These are phyloP conservation scores for Metschnikowia henanensis DNA, from an alignment of 805 yeast genomes.

Conservation along the genomic window DNA sequence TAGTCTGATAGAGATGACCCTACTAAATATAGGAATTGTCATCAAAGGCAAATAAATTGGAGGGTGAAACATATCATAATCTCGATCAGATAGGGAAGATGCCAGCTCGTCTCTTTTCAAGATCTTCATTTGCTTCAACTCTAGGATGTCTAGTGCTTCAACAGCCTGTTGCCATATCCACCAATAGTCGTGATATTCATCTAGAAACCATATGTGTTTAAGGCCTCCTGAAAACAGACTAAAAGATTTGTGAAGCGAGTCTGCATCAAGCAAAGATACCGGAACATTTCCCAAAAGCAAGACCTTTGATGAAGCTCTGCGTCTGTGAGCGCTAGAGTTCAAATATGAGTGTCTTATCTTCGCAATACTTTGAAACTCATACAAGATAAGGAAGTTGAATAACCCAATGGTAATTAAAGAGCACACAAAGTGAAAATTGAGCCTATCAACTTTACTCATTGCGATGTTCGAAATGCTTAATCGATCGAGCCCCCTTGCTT, in stretches of 20 bases:
- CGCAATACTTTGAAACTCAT: slow-evolving; percentile 55
- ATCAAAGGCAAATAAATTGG: slow-evolving; percentile 27
- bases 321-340: slow-evolving; percentile 25
- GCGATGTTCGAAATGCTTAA: slow-evolving; percentile 74
- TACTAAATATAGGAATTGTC: slow-evolving; percentile 22
- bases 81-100: not conserved
- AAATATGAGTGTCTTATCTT: slow-evolving; percentile 47
- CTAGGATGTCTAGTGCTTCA: slow-evolving; percentile 30
- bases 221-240: slow-evolving; percentile 54
- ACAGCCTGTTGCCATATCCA: slow-evolving; percentile 23
- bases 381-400: slow-evolving; percentile 55
- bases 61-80: slow-evolving; percentile 29
- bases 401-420: slow-evolving; percentile 52
- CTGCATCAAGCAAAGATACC: slow-evolving; percentile 22
- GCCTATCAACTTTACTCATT: slow-evolving; percentile 44
- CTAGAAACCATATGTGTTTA: slow-evolving; percentile 57
- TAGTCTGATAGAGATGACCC: slow-evolving; percentile 21
- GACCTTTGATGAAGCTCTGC: slow-evolving; percentile 28
- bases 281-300: slow-evolving; percentile 52
- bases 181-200: slow-evolving; percentile 26
- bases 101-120: slow-evolving; percentile 2
- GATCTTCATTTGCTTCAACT: slow-evolving; percentile 15
- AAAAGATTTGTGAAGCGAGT: slow-evolving; percentile 30
- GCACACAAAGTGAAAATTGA: slow-evolving; percentile 64
- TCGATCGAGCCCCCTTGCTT: slow-evolving; percentile 57